Base-by-base conservation (phyloP, 768 basidiomycete species). In the Harrya chromipes region DNA sequence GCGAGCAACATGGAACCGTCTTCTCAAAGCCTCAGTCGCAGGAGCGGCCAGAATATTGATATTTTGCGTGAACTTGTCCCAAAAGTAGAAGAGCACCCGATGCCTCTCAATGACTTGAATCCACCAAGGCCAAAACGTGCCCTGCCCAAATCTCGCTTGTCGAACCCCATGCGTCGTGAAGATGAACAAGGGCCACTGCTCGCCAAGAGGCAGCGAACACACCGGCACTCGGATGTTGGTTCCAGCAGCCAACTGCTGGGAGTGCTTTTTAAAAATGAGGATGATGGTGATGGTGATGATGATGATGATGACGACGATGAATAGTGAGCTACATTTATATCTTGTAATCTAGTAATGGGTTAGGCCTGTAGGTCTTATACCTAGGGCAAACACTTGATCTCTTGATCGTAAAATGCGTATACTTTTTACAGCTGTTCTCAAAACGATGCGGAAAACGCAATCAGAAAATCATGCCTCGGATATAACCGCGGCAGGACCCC, bases 91-190 rank as follows among this genome's bases (percentile, higher is more conserved):
- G 62, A 65, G 11, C 12, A 33, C 4, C 36, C 53, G 0, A 49
- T 60, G 9, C 57, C 56, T 21, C 54, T 63, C 33, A 35, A 56
- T 3, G 52, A 53, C 29, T 38, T 45, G 31, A 29, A 33, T 13
- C 39, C 38, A 6, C 20, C 36, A 12, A 57, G 66, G 36, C 59
- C 61, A 43, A 67, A 67, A 50, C 68, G 66, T 24, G 53, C 63
- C 16, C 49, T 67, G 16, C 66, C 66, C 16, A 65, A 35, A 47
- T 55, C 55, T 36, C 62, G 61, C 27, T 27, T 56, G 46, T 44
- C 55, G 11, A 36, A 19, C 9, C 9, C 14, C 7, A 34, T 34
- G n/a, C 50, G 41, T 16, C 37, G 29, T 50, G 50, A 40, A 42
- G 48, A 53, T 16, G 55, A 48, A 4, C 12, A 43, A 16, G 21